Evolutionary conservation across 352 stramenopile genomes (phyloP), one percentile per base, ranked within the genome.

Genomic region (Pythium volutum): DNA sequence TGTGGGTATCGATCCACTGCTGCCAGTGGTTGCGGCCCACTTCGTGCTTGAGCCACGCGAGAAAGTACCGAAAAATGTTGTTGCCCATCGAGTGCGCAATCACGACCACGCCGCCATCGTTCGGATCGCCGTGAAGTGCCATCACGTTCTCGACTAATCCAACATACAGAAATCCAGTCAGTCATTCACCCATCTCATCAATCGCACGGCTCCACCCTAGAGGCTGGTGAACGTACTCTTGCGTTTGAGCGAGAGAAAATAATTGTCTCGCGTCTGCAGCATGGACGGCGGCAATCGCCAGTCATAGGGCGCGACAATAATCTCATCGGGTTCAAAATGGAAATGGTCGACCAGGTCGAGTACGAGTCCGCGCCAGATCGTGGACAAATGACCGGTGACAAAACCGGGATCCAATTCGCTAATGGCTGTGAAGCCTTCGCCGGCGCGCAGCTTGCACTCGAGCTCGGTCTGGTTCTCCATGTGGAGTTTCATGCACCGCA

Each of bases 41-140:
- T 55, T 93, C 81, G 50, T 85, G 75, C 54, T 87, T 83, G 52
- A 93, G 68, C 84, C 84, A 93, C 56, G 79, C 78, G 31, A 93
- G 75, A 45, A 93, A 93, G 71, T 93, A 93, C 4, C 81, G 81
- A 23, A 93, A 87, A 18, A 91, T 62, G 34, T 74, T 73, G 59
- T 93, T 93, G 31, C 84, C 84, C 76, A 93, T 89, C 31, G 84
- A 93, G 57, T 93, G 84, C 0, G 81, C 84, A 62, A 93, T 86
- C 29, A 93, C 78, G 29, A 93, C 81, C 26, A 89, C 62, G 16
- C 82, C 68, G 16, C 31, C 77, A 14, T 73, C 14, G 45, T 55
- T 43, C 14, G 18, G 36, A 10, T 43, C 31, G 55, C 55, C 20
- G 38, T 89, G 75, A 16, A 88, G 63, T 7, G 70, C 70, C 2